phyloP scores from a whole-genome alignment of 306 rosid genomes.

The Chamaecrista fasciculata region DNA sequence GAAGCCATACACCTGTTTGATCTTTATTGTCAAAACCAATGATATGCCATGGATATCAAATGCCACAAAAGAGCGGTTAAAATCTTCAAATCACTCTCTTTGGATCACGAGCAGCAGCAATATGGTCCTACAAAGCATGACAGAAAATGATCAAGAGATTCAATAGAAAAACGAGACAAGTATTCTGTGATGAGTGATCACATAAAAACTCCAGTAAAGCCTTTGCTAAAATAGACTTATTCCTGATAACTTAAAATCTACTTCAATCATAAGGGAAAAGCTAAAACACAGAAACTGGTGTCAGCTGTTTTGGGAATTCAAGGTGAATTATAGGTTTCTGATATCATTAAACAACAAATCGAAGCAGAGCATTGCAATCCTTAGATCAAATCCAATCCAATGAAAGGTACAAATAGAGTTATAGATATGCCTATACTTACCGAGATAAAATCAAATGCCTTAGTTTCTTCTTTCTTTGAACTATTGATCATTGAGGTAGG shows the following conservation, averaged over 20 bases:
- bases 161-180: slow-evolving; percentile 12
- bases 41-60: slow-evolving; percentile 15
- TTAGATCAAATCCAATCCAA: slow-evolving; percentile 5
- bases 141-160: slow-evolving; percentile 28
- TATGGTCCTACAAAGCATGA: slow-evolving; percentile 72
- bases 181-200: neutral
- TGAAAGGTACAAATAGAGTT: neutral
- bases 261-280: neutral
- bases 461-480: slow-evolving; percentile 85
- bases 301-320: neutral
- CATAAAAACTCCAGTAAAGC: neutral
- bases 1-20: slow-evolving; percentile 19
- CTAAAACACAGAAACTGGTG: neutral
- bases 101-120: slow-evolving; percentile 77
- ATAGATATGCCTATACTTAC: slow-evolving; percentile 53
- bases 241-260: neutral
- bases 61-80: slow-evolving; percentile 23
- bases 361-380: slow-evolving; percentile 24
- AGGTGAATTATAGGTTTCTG: neutral
- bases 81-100: slow-evolving; percentile 58
- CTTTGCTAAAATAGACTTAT: neutral
- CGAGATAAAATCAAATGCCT: slow-evolving; percentile 93
- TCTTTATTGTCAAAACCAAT: slow-evolving; percentile 33
- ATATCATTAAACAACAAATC: slow-evolving; percentile 26
- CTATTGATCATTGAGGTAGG: slow-evolving; percentile 54